These are phyloP conservation scores for Coemansia sp. DNA, from an alignment of 192 early-diverging fungal genomes.

Conservation along the genomic window DNA sequence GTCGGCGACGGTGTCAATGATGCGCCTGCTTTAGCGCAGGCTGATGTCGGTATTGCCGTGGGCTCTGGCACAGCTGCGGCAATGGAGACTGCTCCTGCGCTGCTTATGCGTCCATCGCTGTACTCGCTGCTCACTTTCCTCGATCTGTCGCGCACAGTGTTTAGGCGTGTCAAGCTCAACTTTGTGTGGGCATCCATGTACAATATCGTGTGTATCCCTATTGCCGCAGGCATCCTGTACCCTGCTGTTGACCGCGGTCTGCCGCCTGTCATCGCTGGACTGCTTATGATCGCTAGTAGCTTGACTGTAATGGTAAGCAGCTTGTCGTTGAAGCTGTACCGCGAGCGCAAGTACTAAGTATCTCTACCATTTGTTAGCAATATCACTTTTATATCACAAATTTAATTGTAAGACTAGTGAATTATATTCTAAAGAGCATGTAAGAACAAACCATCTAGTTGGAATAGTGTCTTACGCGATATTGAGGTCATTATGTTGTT, in stretches of 20 bases:
- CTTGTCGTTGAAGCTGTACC: constrained; percentile 67
- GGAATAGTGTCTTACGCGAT: too few species aligned
- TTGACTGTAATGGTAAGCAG: constrained; percentile 84
- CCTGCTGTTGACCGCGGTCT: constrained; percentile 62
- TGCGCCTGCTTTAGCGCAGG: constrained; percentile 85
- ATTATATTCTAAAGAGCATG: too few species aligned
- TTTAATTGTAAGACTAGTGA: neutral
- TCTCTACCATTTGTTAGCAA: neutral
- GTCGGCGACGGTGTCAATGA: constrained; percentile 98
- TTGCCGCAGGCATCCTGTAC: constrained; percentile 85
- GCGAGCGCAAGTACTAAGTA: constrained; percentile 38
- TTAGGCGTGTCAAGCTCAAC: constrained; percentile 82
- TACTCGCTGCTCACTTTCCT: constrained; percentile 78
- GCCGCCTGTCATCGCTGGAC: constrained; percentile 80
- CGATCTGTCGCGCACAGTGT: constrained; percentile 73
- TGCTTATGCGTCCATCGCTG: constrained; percentile 80
- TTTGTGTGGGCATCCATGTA: constrained; percentile 90
- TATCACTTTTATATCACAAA: neutral
- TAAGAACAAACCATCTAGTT: too few species aligned
- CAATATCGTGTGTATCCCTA: constrained; percentile 84
- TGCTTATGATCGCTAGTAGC: constrained; percentile 88
- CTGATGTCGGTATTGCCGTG: constrained; percentile 90
- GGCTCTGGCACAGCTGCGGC: constrained; percentile 89
- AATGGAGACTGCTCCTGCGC: constrained; percentile 84
- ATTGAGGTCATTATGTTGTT: constrained; percentile 1